Base-by-base conservation (phyloP, 805 yeast genomes). In the Lachancea mirantina region DNA sequence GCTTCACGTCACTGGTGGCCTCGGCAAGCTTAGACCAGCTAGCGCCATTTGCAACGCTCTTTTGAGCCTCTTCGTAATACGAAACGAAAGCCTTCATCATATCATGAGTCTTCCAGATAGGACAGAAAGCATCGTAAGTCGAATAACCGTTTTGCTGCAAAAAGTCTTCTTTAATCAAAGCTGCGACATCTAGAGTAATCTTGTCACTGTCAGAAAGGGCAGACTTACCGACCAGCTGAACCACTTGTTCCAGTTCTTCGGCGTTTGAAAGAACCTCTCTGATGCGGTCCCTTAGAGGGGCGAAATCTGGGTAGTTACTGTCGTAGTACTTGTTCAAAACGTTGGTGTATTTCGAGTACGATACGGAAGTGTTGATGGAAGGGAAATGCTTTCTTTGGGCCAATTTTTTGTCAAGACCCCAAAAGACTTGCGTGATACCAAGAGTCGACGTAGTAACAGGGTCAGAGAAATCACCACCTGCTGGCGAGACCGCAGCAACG, bases 381-480 rank as follows among this genome's bases (percentile, higher is more conserved):
- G 99, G 99, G 84, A 92, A 92, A 70, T 92, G 99, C 69, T 92
- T 92, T 74, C 99, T 88, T 72, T 92, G 99, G 15, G 99, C 98
- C 56, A 92, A 75, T 65, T 89, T 92, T 68, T 92, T 92, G 68
- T 92, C 99, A 64, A 92, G 75, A 67, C 99, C 99, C 99, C 99
- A 92, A 70, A 92, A 92, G 33, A 92, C 99, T 70, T 92, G 99
- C n/a, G 98, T 92, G 50, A 92, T 92, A 82, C 96, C 97, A 56
- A 92, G 76, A 21, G 99, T 92, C 6, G 98, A 77, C 14, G 97
- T 89, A 17, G 99, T 92, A 49, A 92, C 99, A 27, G 99, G 99
- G 68, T 92, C 99, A 16, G 97, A 89, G 79, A 92, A 89, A 72
- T 92, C 99, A 79, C 99, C 99, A 78, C 99, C 99, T 36, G 98